Evolutionary conservation across 139 green algal genomes (phyloP), one percentile per base, ranked within the genome.

Genomic region (Closterium sp.): DNA sequence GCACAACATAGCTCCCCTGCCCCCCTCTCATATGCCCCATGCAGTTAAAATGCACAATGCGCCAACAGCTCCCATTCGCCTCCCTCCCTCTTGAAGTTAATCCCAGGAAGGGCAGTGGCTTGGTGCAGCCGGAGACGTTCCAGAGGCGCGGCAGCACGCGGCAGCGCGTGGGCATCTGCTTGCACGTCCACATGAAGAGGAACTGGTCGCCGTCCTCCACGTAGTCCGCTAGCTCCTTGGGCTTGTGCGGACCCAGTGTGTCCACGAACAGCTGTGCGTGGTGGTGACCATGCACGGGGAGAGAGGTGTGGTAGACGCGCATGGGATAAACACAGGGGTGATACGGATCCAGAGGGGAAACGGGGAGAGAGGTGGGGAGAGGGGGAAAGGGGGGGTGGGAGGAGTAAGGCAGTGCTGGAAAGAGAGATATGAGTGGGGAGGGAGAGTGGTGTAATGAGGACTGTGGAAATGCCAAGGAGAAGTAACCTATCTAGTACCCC

Each of bases 11-110:
- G n/a, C 28, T 90, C 27, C 87, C 87, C 38, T 30, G 38, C 42
- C 42, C 28, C 9, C 42, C 42, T 32, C 42, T 30, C 38, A 22
- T 30, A 10, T 90, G 87, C 27, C 70, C 89, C 32, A 92, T 70
- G 79, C 89, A 92, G 79, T 92, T 92, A 22, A 92, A 92, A 90
- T 92, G 89, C 27, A 92, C 89, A 29, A 31, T 31, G 17, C 79
- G 32, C 89, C 89, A 92, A 22, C 89, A 92, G 9, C 27, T 92
- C 27, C 89, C 89, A 21, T 90, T 90, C 9, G 42, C 87, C 87
- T 90, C 87, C 13, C 42, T 17, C 10, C 87, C 87, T 29, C n/a
- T 70, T 2, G 24, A 29, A 1, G n/a, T 90, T 1, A 90, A 22
- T 9, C 89, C 89, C 13, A 92, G 34, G 34, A 92, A 92, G 89